These are phyloP conservation scores for Flagelloscypha sp. DNA, from an alignment of 768 basidiomycete species.

Conservation along the genomic window DNA sequence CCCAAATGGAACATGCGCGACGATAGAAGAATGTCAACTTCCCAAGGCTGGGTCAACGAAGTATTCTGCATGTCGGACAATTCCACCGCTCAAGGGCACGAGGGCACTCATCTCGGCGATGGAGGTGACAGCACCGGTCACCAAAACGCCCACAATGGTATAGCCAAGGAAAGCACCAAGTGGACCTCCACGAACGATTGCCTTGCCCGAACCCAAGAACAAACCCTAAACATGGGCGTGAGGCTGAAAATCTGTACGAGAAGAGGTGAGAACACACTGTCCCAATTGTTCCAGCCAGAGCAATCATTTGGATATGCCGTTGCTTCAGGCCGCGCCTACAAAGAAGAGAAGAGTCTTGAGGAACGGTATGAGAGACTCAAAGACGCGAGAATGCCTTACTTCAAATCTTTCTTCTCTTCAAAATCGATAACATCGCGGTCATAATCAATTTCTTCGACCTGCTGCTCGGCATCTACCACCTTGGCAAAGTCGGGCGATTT, in stretches of 20 bases:
- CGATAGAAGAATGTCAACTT: neutral
- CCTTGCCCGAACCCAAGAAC: neutral
- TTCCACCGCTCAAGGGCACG: neutral
- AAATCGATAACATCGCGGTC: too few relatives aligned
- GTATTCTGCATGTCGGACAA: neutral
- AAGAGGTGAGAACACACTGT: neutral
- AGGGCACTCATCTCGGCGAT: neutral
- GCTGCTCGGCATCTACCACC: too few relatives aligned
- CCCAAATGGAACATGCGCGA: neutral
- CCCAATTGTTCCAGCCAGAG: neutral
- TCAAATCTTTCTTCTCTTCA: too few relatives aligned
- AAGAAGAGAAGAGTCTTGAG: too few relatives aligned
- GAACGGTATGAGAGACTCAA: too few relatives aligned
- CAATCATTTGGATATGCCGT: slow-evolving; percentile 2
- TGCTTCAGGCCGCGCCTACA: neutral
- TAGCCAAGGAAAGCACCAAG: slow-evolving; percentile 1
- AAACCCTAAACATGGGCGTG: neutral
- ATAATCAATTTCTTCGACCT: too few relatives aligned
- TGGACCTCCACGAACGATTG: neutral
- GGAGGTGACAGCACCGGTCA: neutral
- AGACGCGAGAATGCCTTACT: too few relatives aligned
- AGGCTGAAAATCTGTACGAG: neutral
- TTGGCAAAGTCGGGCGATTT: too few relatives aligned
- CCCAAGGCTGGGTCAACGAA: neutral
- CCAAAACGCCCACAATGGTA: neutral